Evolutionary conservation across 768 basidiomycete genomes (phyloP).

Genomic region (Amanita phalloides): DNA sequence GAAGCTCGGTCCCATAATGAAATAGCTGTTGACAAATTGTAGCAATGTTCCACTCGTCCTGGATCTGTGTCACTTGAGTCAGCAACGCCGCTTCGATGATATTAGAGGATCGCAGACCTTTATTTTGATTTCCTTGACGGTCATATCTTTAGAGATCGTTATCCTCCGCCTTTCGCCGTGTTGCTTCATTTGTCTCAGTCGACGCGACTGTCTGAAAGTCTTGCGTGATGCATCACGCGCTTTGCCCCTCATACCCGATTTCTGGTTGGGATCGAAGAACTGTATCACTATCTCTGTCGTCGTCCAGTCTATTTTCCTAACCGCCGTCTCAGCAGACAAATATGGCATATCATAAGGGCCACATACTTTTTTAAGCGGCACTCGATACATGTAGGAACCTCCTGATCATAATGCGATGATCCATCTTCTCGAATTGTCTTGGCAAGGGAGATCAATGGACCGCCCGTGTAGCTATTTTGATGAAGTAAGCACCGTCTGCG

Average conservation of each 20-base stretch:
- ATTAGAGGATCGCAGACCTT: slow-evolving; percentile 32
- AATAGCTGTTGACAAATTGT: slow-evolving; percentile 70
- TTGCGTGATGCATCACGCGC: slow-evolving; percentile 20
- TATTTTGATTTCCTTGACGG: slow-evolving; percentile 72
- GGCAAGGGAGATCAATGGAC: slow-evolving; percentile 34
- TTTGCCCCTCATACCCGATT: neutral
- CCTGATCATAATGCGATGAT: slow-evolving; percentile 29
- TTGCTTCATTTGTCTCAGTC: slow-evolving; percentile 49
- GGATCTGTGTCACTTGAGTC: slow-evolving; percentile 33
- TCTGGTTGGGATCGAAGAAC: slow-evolving; percentile 16
- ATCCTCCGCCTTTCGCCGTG: slow-evolving; percentile 39
- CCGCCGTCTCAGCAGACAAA: slow-evolving; percentile 1
- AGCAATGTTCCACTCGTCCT: slow-evolving; percentile 52
- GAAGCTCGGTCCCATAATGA: slow-evolving; percentile 49
- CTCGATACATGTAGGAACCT: slow-evolving; percentile 43
- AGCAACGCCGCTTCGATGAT: neutral
- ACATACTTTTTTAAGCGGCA: slow-evolving; percentile 50
- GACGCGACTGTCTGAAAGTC: slow-evolving; percentile 56
- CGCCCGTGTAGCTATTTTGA: slow-evolving; percentile 40
- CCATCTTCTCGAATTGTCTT: slow-evolving; percentile 16
- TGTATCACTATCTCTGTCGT: slow-evolving; percentile 54
- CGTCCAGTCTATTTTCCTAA: slow-evolving; percentile 46
- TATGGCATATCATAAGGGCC: neutral
- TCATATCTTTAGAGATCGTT: slow-evolving; percentile 50
- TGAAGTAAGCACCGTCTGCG: slow-evolving; percentile 5